Evolutionary conservation across 176 grass and related monocot genomes (phyloP), one percentile per base, ranked within the genome.

Genomic region (Bonia amplexicaulis): DNA sequence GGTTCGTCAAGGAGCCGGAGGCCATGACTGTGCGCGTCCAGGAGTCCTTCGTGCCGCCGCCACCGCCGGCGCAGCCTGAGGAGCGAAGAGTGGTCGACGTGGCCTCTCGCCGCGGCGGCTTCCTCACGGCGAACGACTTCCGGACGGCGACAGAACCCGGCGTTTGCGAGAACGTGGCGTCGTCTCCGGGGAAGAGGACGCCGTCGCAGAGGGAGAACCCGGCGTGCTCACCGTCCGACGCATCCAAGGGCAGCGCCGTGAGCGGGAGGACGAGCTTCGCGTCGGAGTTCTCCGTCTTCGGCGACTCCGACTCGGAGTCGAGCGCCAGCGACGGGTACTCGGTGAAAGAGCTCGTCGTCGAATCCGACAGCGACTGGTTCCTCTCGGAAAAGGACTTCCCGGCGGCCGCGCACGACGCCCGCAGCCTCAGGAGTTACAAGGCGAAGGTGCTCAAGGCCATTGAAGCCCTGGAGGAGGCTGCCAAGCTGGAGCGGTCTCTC

Each of bases 291-390:
- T 91, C 86, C 25, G 75, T 78, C 29, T 94, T 92, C 76, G 80
- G 69, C 71, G 88, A 96, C 78, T 94, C 93, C 0, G 93, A 99
- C 85, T 90, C 97, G 8, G 89, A 99, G 26, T 91, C 93, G 16
- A 99, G 90, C 76, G 58, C 66, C 72, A 96, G 97, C 55, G 97
- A 96, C 59, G 93, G 97, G 14, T 99, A 99, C 85, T 96, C 97
- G 12, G 97, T 99, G 66, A 96, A 92, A 86, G 93, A 96, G 17
- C 90, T 99, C 35, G 74, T 80, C 62, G 67, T 92, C 5, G 97
- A 99, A 76, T 99, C 93, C 54, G 96, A 99, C 78, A 98, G 87
- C 60, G 93, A 98, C 68, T 95, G 91, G 83, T 94, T 96, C 66
- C 55, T 86, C 44, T 99, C 93, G 2, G 97, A 99, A 80, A 90